phyloP scores from a whole-genome alignment of 805 yeast genomes.

The Candida railenensis region DNA sequence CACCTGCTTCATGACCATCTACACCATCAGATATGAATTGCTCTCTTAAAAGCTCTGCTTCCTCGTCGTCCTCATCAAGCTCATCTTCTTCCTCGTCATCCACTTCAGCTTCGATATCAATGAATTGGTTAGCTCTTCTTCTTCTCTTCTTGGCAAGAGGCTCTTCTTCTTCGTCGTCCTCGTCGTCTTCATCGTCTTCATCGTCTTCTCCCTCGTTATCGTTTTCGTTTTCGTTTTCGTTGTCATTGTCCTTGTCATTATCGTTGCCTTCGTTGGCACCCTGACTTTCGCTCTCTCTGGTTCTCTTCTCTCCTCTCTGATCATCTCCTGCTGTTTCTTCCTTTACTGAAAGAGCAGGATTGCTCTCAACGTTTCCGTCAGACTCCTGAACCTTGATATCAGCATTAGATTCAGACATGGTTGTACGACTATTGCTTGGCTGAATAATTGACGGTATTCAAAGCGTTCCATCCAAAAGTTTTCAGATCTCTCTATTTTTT shows the following conservation, averaged over 20 bases:
- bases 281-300: conserved; percentile 10
- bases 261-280: conserved; percentile 5
- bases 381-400: background rate
- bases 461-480: too few species aligned
- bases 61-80: conserved; percentile 87
- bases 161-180: conserved; percentile 49
- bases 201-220: conserved; percentile 48
- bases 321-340: conserved; percentile 6
- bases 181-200: conserved; percentile 52
- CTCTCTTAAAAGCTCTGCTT: conserved; percentile 81
- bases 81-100: conserved; percentile 95
- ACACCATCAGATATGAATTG: conserved; percentile 78
- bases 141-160: conserved; percentile 46
- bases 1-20: conserved; percentile 31
- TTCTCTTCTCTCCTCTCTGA: conserved; percentile 3
- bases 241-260: conserved; percentile 11
- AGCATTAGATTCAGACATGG: background rate
- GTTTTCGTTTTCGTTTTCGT: conserved; percentile 18
- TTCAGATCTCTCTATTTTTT: background rate
- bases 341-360: background rate
- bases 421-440: background rate
- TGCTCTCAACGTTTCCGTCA: background rate
- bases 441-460: background rate
- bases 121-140: conserved; percentile 71
- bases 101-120: conserved; percentile 99